These are phyloP conservation scores for Phytophthora aleatoria DNA, from an alignment of 352 stramenopile genomes.

Conservation along the genomic window DNA sequence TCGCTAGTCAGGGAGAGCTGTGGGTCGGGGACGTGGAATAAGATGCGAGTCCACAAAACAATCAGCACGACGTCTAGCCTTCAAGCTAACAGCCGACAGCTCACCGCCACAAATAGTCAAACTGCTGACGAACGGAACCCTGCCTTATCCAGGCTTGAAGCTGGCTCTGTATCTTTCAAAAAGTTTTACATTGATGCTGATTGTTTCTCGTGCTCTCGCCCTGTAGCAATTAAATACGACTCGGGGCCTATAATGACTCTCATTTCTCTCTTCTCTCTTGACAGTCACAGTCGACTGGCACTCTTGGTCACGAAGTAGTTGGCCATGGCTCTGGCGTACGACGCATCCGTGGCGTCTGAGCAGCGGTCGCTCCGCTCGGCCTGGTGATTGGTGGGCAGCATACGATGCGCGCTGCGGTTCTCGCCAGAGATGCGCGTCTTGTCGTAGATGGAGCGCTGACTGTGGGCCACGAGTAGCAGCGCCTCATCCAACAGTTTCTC, in stretches of 20 bases:
- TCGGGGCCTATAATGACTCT: slow-evolving; percentile 1
- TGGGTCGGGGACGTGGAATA: slow-evolving; percentile 12
- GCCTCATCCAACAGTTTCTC: slow-evolving; percentile 25
- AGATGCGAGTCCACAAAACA: slow-evolving; percentile 11
- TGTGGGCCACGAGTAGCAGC: slow-evolving; percentile 30
- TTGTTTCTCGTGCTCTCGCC: slow-evolving; percentile 11
- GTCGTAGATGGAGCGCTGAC: slow-evolving; percentile 57
- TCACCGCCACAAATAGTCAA: slow-evolving; percentile 11
- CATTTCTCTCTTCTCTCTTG: not conserved
- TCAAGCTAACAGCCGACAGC: slow-evolving; percentile 5
- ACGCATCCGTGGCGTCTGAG: slow-evolving; percentile 48
- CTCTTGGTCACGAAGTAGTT: slow-evolving; percentile 44
- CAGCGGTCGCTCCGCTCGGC: slow-evolving; percentile 49
- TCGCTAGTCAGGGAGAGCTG: not conserved
- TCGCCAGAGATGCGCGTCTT: slow-evolving; percentile 61
- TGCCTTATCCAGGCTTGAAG: slow-evolving; percentile 3
- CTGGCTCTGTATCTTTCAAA: slow-evolving; percentile 2
- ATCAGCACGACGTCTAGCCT: not conserved
- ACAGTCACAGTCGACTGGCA: slow-evolving; percentile 43
- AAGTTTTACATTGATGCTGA: slow-evolving; percentile 11
- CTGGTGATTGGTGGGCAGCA: slow-evolving; percentile 44
- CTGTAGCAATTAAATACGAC: slow-evolving; percentile 30
- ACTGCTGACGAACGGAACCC: not conserved
- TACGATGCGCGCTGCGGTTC: slow-evolving; percentile 45
- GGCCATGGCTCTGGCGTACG: slow-evolving; percentile 53